Evolutionary conservation across 768 basidiomycete species (phyloP).

Genomic region (Pisolithus microcarpus): DNA sequence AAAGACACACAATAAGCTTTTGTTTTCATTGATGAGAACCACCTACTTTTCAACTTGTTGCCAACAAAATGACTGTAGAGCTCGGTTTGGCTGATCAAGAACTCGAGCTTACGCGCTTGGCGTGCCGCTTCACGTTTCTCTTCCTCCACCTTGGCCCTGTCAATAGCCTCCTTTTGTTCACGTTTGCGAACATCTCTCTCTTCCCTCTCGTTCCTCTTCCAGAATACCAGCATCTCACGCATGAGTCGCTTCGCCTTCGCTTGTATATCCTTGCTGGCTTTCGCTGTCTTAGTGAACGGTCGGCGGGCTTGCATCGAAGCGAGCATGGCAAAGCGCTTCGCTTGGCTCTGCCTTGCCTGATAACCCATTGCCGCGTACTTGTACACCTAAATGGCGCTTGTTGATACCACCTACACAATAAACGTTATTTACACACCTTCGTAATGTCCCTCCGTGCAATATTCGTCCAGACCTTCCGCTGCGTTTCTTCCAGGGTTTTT

Average conservation of each 20-base stretch:
- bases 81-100: constrained; percentile 97
- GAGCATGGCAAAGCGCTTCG: constrained; percentile 69
- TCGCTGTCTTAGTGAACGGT: constrained; percentile 67
- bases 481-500: constrained; percentile 72
- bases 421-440: constrained; percentile 43
- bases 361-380: constrained; percentile 66
- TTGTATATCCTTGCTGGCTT: constrained; percentile 75
- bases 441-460: constrained; percentile 80
- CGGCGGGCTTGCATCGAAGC: constrained; percentile 73
- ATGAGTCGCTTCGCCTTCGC: constrained; percentile 81
- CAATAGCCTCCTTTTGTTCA: constrained; percentile 90
- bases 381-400: constrained; percentile 51
- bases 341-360: constrained; percentile 57
- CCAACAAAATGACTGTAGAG: constrained; percentile 99
- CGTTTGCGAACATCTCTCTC: constrained; percentile 88
- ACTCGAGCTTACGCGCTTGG: constrained; percentile 94
- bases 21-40: constrained; percentile 7
- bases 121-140: constrained; percentile 90
- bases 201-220: constrained; percentile 97
- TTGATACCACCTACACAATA: not conserved
- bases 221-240: constrained; percentile 95
- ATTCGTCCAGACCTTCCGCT: constrained; percentile 84
- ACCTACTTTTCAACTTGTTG: constrained; percentile 85
- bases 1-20: constrained; percentile 10
- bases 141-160: constrained; percentile 82